Evolutionary conservation across 129 eudicot genomes (phyloP).

Genomic region (Gnaphalium uliginosum): DNA sequence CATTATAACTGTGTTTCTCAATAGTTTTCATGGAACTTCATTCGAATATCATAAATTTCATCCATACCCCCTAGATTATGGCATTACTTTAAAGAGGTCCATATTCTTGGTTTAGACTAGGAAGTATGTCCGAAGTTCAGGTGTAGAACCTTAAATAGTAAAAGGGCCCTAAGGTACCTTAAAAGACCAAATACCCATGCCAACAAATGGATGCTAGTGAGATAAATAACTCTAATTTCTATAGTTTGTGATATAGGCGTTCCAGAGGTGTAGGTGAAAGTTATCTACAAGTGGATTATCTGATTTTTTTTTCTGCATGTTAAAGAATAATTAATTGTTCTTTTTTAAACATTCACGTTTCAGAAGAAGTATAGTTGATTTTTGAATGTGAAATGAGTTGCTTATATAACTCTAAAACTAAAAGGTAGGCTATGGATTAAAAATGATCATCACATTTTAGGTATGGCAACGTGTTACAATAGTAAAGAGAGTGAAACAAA

Average conservation of each 20-base stretch:
- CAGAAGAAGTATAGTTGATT: neutral
- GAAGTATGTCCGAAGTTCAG: conserved; percentile 1
- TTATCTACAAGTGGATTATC: no score
- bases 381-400: neutral
- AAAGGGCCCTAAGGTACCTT: neutral
- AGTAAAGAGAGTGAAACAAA: no score
- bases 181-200: neutral
- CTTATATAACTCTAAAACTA: neutral
- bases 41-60: neutral
- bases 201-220: neutral
- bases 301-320: neutral
- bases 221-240: neutral
- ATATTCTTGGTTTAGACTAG: neutral
- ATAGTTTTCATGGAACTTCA: neutral
- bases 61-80: neutral
- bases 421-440: neutral
- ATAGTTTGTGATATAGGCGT: neutral
- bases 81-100: neutral
- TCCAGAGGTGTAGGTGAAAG: neutral
- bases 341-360: neutral
- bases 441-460: conserved; percentile 4
- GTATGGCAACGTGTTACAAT: neutral
- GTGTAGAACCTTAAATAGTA: neutral
- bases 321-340: neutral
- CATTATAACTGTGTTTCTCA: neutral